These are phyloP conservation scores for Schwanniomyces etchellsii DNA, from an alignment of 1,139 yeast genomes.

Conservation along the genomic window DNA sequence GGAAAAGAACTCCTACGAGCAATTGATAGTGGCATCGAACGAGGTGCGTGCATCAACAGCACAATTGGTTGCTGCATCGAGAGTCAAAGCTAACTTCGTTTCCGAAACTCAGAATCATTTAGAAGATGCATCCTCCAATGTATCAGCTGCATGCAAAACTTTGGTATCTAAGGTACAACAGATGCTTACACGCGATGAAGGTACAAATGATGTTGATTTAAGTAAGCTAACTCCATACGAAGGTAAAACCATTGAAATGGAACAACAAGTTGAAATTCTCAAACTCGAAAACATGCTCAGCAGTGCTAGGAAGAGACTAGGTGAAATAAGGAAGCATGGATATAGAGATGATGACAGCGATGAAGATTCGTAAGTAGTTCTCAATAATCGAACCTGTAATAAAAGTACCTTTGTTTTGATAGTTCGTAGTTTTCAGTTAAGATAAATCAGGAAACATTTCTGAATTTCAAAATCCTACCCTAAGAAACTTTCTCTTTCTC, in stretches of 20 bases:
- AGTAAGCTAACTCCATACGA: slow-evolving; percentile 70
- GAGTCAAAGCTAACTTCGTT: slow-evolving; percentile 76
- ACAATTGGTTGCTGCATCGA: slow-evolving; percentile 86
- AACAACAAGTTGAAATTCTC: slow-evolving; percentile 86
- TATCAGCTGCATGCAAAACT: slow-evolving; percentile 67
- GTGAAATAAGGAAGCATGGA: slow-evolving; percentile 77
- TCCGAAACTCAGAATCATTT: slow-evolving; percentile 74
- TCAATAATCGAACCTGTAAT: too few species aligned
- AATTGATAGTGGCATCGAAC: slow-evolving; percentile 83
- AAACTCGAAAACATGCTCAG: slow-evolving; percentile 71
- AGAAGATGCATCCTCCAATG: slow-evolving; percentile 65
- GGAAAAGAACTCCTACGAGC: slow-evolving; percentile 64
- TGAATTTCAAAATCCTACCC: not conserved
- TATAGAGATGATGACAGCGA: slow-evolving; percentile 56
- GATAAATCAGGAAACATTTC: not conserved
- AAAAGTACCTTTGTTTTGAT: too few species aligned
- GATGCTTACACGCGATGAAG: slow-evolving; percentile 39
- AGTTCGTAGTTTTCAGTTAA: not conserved
- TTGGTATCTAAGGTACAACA: slow-evolving; percentile 68
- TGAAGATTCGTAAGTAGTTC: too few species aligned
- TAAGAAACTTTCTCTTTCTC: too few species aligned
- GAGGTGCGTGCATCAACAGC: slow-evolving; percentile 94
- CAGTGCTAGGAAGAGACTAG: slow-evolving; percentile 73
- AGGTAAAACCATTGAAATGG: slow-evolving; percentile 86
- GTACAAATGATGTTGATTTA: slow-evolving; percentile 52